phyloP scores from a whole-genome alignment of 306 rosid species.

The Medicago lupulina region DNA sequence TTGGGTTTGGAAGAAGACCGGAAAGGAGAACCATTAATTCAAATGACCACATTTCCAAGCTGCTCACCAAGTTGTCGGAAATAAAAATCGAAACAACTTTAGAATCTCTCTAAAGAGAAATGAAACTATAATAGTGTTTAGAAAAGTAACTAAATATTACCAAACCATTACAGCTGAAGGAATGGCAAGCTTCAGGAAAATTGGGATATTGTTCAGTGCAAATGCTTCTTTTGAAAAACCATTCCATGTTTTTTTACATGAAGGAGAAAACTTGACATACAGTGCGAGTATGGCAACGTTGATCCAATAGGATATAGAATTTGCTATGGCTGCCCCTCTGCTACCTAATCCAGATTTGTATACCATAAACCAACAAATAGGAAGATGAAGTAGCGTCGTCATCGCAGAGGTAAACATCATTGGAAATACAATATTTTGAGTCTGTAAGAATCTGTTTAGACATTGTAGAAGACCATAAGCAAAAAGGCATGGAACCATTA shows the following conservation, averaged over 20 bases:
- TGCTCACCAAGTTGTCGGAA: constrained; percentile 44
- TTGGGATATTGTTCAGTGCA: constrained; percentile 41
- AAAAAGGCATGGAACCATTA: constrained; percentile 60
- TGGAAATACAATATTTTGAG: constrained; percentile 72
- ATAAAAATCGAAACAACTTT: background rate
- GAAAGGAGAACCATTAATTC: constrained; percentile 69
- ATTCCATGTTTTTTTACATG: constrained; percentile 65
- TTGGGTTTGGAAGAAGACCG: constrained; percentile 77
- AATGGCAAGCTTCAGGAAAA: constrained; percentile 68
- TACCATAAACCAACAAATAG: constrained; percentile 64
- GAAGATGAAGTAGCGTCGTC: constrained; percentile 55
- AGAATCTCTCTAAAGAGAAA: background rate
- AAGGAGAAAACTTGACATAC: constrained; percentile 71
- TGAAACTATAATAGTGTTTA: background rate
- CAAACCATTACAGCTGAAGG: constrained; percentile 90
- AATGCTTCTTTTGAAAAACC: constrained; percentile 68
- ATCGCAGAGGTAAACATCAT: constrained; percentile 64
- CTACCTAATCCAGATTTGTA: constrained; percentile 67
- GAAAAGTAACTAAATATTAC: constrained; percentile 43
- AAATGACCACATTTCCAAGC: constrained; percentile 80
- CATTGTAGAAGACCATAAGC: constrained; percentile 72
- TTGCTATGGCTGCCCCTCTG: constrained; percentile 73
- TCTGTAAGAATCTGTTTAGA: constrained; percentile 65
- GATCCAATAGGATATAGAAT: constrained; percentile 68
- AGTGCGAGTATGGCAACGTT: constrained; percentile 58